Evolutionary conservation across 208 protist genomes (phyloP).

Genomic region (Novymonas esmeraldas): DNA sequence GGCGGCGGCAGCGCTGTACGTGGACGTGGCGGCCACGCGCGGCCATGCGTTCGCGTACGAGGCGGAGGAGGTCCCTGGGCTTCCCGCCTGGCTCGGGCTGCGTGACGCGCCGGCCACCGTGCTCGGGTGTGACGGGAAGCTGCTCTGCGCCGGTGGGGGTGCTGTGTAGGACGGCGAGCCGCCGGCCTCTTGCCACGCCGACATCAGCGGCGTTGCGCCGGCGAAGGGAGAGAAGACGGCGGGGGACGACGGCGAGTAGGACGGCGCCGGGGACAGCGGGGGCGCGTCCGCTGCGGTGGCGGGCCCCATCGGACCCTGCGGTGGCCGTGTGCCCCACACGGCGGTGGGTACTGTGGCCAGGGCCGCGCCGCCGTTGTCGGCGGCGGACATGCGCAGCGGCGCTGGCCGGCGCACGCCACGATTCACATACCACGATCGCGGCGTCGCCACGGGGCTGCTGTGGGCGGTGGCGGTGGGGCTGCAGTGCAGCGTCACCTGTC

Average conservation of each 20-base stretch:
- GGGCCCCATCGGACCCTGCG: background rate
- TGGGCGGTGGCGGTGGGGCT: conserved; percentile 9
- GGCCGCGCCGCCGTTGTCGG: conserved; percentile 3
- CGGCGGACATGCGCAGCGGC: conserved; percentile 6
- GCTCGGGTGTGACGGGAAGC: conserved; percentile 7
- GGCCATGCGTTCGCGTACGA: conserved; percentile 7
- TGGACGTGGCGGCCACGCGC: background rate
- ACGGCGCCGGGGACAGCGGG: conserved; percentile 9
- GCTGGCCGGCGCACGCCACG: conserved; percentile 8
- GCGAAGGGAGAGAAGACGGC: conserved; percentile 21
- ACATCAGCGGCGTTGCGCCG: conserved; percentile 7
- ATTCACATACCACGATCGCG: conserved; percentile 7
- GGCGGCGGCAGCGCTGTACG: background rate
- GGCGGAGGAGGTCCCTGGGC: background rate
- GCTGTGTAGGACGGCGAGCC: background rate
- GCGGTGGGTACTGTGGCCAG: too few species aligned
- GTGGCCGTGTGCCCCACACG: too few species aligned
- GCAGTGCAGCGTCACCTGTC: conserved; percentile 25
- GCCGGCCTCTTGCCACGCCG: conserved; percentile 14
- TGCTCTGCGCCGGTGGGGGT: background rate
- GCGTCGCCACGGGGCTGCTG: conserved; percentile 22
- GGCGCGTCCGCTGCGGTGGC: background rate
- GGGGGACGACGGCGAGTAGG: conserved; percentile 27
- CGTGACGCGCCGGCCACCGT: background rate
- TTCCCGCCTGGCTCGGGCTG: conserved; percentile 7